Evolutionary conservation across 208 protist genomes (phyloP), one percentile per base, ranked within the genome.

Genomic region (Acanthamoeba royreba): DNA sequence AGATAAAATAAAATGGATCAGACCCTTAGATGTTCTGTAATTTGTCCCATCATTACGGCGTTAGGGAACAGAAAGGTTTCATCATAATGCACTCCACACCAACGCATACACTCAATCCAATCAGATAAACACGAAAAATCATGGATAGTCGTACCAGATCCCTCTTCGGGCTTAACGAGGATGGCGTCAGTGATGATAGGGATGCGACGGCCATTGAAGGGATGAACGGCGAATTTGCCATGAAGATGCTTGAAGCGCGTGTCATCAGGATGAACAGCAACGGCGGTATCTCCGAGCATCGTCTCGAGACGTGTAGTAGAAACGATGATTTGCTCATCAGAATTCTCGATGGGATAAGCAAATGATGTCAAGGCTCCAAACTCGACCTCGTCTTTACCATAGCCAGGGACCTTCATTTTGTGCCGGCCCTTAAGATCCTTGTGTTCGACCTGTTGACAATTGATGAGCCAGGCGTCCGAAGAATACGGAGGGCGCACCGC

Each of bases 281-380:
- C 46, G 81, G 98, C 99, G 19, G 98, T 98, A 98, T 99, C 99
- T 83, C 98, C 99, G 19, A 99, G 97, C 93, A 99, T 99, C n/a
- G 99, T 99, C 96, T 99, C 99, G 2, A 98, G 98, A 87, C 99
- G 98, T n/a, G 99, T 99, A 15, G 99, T 99, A 47, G 98, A 98
- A 63, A 99, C 98, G 28, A 99, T 94, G 43, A 99, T 96, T 94
- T 99, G 98, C 35, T 98, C 96, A 86, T 83, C 88, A 4, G 61
- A 83, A 61, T 83, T 46, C 31, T 53, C 88, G 46, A 93, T 58
- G 0, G 58, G 58, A 33, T 93, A 93, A 13, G 88, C 88, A 49
- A 93, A 93, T n/a, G 89, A 93, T 4, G 47, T 61, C 19, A 93
- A 35, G 69, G 86, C 66, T 43, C 89, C 89, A 31, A 93, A 93